These are phyloP conservation scores for Fraxinus excelsior DNA, from an alignment of 257 asterid genomes.

Conservation along the genomic window DNA sequence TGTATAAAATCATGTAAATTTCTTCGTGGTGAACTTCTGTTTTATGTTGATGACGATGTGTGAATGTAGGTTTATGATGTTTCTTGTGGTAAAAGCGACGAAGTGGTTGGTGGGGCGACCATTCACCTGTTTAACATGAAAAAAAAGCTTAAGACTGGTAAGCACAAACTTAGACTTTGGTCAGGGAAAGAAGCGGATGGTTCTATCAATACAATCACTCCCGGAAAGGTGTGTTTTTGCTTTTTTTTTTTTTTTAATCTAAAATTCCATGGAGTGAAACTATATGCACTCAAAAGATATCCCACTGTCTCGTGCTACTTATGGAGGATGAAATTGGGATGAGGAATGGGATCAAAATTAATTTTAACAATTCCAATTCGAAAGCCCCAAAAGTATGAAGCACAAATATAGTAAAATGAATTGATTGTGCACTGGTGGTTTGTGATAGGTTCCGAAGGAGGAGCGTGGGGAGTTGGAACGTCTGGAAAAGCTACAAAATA, in stretches of 20 bases:
- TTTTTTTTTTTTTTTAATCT: no score
- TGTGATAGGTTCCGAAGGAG: slow-evolving; percentile 79
- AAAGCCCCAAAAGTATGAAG: background rate
- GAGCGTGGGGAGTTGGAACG: slow-evolving; percentile 97
- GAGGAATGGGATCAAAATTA: background rate
- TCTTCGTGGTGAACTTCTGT: background rate
- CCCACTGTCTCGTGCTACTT: background rate
- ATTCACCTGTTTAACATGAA: slow-evolving; percentile 81
- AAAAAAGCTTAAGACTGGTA: slow-evolving; percentile 86
- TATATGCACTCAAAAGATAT: no score
- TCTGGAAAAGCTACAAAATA: slow-evolving; percentile 85
- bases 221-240: slow-evolving; percentile 75
- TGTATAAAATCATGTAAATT: background rate
- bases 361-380: background rate
- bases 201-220: slow-evolving; percentile 74
- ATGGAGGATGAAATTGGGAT: background rate
- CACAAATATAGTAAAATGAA: no score
- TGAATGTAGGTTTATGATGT: slow-evolving; percentile 77
- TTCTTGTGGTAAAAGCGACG: slow-evolving; percentile 68
- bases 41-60: slow-evolving; percentile 1
- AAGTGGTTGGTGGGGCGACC: slow-evolving; percentile 88
- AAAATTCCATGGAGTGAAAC: background rate
- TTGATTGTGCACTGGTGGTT: background rate
- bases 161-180: slow-evolving; percentile 96
- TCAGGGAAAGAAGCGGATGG: slow-evolving; percentile 87